Evolutionary conservation across 345 rosid species (phyloP).

Genomic region (Brassica napus): DNA sequence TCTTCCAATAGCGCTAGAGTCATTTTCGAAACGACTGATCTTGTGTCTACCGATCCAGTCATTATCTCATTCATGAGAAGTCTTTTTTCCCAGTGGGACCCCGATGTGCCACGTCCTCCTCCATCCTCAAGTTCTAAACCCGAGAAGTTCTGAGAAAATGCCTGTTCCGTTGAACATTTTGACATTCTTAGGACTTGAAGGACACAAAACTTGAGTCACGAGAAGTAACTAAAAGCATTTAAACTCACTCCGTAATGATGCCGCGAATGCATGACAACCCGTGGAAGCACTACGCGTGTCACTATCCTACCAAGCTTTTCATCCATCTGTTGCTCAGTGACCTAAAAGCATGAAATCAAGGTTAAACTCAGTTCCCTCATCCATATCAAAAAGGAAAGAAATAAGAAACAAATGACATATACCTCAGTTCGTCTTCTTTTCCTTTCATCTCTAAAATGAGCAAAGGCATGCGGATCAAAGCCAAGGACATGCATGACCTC

Average conservation of each 20-base stretch:
- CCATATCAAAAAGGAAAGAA: background rate
- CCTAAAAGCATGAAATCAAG: constrained; percentile 47
- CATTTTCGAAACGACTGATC: constrained; percentile 98
- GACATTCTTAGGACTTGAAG: constrained; percentile 7
- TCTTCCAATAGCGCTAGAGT: constrained; percentile 93
- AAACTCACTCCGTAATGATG: constrained; percentile 88
- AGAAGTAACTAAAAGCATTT: background rate
- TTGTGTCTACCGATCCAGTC: constrained; percentile 99
- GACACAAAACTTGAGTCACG: constrained; percentile 9
- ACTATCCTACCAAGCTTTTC: constrained; percentile 92
- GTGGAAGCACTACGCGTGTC: constrained; percentile 95
- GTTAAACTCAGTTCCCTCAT: background rate
- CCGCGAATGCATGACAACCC: constrained; percentile 93
- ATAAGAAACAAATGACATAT: constrained; percentile 8
- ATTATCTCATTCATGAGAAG: constrained; percentile 98
- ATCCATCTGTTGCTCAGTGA: constrained; percentile 82
- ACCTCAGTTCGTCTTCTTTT: constrained; percentile 96
- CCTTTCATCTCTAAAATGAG: constrained; percentile 97
- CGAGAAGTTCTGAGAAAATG: constrained; percentile 89
- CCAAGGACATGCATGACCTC: constrained; percentile 99
- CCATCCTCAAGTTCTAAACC: constrained; percentile 99
- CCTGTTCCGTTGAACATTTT: constrained; percentile 49
- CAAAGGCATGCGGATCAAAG: constrained; percentile 98
- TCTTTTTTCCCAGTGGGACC: constrained; percentile 99
- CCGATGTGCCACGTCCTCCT: constrained; percentile 99